A percentile compares a stretch with the other conserved stretches of the same genome.
Evolutionary conservation across 495 filamentous ascomycete species (phyloP).

Genomic region (Acidomyces sp.): DNA sequence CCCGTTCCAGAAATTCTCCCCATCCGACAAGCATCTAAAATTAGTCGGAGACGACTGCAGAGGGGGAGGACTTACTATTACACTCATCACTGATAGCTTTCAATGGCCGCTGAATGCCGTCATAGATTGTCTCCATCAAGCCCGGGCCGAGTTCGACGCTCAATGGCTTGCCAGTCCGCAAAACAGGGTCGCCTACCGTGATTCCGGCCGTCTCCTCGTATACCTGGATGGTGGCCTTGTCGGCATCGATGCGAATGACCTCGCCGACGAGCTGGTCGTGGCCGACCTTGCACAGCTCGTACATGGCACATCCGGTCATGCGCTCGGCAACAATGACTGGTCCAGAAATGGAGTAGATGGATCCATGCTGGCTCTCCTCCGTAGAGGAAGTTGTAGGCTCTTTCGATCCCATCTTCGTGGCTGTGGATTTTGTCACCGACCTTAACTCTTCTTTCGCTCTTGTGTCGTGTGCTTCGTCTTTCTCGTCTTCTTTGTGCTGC

Average conservation of each 20-base stretch:
- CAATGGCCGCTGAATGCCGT: constrained; percentile 94
- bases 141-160: constrained; percentile 95
- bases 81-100: constrained; percentile 55
- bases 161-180: constrained; percentile 81
- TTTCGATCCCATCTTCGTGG: too few species aligned
- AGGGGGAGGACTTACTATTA: constrained; percentile 29
- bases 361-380: constrained; percentile 33
- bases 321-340: constrained; percentile 95
- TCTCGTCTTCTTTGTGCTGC: background rate
- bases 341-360: constrained; percentile 71
- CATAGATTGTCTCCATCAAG: constrained; percentile 98
- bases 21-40: background rate
- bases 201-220: constrained; percentile 99
- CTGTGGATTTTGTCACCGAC: too few species aligned
- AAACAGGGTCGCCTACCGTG: constrained; percentile 87
- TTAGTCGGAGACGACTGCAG: background rate
- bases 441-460: too few species aligned
- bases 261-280: constrained; percentile 84
- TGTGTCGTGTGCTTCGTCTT: background rate
- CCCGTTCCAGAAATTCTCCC: too few species aligned
- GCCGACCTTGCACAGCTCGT: constrained; percentile 90
- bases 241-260: constrained; percentile 91
- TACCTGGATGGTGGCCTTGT: constrained; percentile 94
- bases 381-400: constrained; percentile 31
- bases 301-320: constrained; percentile 99